Percentiles rank a stretch among this genome's conserved stretches.
Evolutionary conservation across 208 protist genomes (phyloP).

Genomic region (Tritrichomonas musculus): DNA sequence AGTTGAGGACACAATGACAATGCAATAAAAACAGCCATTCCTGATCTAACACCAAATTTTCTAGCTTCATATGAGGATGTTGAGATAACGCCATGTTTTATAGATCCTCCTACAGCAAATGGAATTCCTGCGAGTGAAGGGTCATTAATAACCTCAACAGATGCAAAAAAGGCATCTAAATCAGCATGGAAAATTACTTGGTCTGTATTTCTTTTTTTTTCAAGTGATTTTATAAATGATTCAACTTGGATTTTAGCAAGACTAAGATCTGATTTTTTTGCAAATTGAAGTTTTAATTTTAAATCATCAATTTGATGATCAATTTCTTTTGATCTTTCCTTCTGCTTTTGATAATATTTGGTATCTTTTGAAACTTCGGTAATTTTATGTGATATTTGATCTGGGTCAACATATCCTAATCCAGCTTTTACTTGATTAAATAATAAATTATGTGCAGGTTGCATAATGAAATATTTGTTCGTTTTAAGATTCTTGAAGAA

Average conservation of each 20-base stretch:
- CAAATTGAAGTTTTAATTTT: neutral
- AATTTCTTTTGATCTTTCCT: neutral
- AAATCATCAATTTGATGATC: neutral
- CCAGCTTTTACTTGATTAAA: neutral
- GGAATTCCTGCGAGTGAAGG: neutral
- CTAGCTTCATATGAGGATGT: conserved; percentile 2
- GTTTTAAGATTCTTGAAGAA: too few relatives aligned
- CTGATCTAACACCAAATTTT: neutral
- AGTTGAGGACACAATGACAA: neutral
- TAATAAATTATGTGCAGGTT: neutral
- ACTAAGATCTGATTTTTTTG: neutral
- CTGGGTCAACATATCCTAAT: neutral
- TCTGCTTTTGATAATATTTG: neutral
- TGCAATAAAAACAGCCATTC: conserved; percentile 22
- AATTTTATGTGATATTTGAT: neutral
- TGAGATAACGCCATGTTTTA: neutral
- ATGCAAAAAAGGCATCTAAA: neutral
- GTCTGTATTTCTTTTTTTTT: neutral
- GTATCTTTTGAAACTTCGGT: neutral
- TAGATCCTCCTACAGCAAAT: conserved; percentile 9
- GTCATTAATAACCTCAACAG: neutral
- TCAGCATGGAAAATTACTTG: neutral
- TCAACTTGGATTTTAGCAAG: neutral
- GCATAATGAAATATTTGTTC: too few relatives aligned
- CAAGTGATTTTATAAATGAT: neutral